A percentile compares a stretch with the other conserved stretches of the same genome.
Evolutionary conservation across 176 grass and related monocot species (phyloP).

Genomic region (Rhipidocladum racemiflorum): DNA sequence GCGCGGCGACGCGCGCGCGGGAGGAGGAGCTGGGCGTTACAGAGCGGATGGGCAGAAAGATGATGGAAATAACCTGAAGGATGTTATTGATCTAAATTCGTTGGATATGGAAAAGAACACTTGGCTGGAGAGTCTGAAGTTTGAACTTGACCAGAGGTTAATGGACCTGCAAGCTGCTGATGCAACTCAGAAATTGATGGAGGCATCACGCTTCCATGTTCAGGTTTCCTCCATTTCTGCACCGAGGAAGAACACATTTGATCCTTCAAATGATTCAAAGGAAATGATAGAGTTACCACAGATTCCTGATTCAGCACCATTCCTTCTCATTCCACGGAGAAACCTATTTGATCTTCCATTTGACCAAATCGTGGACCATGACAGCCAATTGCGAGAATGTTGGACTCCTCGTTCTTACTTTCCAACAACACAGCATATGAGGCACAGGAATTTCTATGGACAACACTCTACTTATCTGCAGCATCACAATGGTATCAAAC

Average conservation of each 20-base stretch:
- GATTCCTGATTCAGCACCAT: constrained; percentile 59
- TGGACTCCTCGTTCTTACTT: constrained; percentile 37
- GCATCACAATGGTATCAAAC: not conserved
- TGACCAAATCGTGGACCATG: constrained; percentile 18
- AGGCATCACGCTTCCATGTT: constrained; percentile 45
- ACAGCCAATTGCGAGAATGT: constrained; percentile 23
- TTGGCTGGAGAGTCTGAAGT: constrained; percentile 33
- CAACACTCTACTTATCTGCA: not conserved
- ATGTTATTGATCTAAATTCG: constrained; percentile 31
- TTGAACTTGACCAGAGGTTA: constrained; percentile 51
- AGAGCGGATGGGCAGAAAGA: constrained; percentile 24
- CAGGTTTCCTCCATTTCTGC: constrained; percentile 52
- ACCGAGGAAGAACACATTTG: constrained; percentile 31
- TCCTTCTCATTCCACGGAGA: constrained; percentile 26
- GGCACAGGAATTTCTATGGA: constrained; percentile 11
- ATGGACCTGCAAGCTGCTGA: constrained; percentile 52
- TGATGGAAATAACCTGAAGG: constrained; percentile 19
- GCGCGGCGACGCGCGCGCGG: too few species aligned
- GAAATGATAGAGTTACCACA: constrained; percentile 40
- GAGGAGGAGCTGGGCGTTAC: too few species aligned
- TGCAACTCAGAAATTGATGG: constrained; percentile 38
- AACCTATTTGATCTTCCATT: constrained; percentile 48
- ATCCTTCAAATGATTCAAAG: constrained; percentile 37
- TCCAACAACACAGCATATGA: constrained; percentile 10
- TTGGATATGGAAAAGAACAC: constrained; percentile 30